Evolutionary conservation across 2,329 filamentous ascomycete species (phyloP).

Genomic region (Onygenales sp.): DNA sequence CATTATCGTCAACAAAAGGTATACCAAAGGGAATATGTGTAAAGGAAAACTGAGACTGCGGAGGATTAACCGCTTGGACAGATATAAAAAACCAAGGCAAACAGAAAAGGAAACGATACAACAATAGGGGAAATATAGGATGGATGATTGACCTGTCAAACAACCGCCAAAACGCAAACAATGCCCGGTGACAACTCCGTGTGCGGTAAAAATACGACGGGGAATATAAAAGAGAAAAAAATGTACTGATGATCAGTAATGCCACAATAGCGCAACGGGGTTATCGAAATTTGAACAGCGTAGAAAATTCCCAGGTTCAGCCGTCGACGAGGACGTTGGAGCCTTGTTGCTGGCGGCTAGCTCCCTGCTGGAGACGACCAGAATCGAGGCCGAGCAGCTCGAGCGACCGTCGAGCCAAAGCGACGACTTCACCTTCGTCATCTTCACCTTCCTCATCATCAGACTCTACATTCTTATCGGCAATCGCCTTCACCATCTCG

Average conservation of each 20-base stretch:
- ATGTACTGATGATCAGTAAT: background rate
- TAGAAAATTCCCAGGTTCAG: constrained; percentile 24
- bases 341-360: too few relatives aligned
- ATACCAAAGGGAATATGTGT: constrained; percentile 2
- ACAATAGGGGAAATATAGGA: background rate
- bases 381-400: constrained; percentile 66
- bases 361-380: too few relatives aligned
- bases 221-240: background rate
- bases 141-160: background rate
- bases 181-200: constrained; percentile 2
- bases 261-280: background rate
- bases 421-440: constrained; percentile 83
- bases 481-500: constrained; percentile 82
- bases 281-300: background rate
- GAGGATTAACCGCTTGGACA: constrained; percentile 1
- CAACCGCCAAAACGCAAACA: background rate
- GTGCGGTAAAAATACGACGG: background rate
- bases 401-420: constrained; percentile 78
- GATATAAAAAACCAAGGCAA: constrained; percentile 12
- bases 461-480: constrained; percentile 77
- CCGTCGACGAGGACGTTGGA: constrained; percentile 61
- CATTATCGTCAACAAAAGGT: background rate
- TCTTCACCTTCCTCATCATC: constrained; percentile 85
- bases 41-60: background rate
- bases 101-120: constrained; percentile 4